Evolutionary conservation across 805 yeast species (phyloP).

Genomic region (Candida adriatica): DNA sequence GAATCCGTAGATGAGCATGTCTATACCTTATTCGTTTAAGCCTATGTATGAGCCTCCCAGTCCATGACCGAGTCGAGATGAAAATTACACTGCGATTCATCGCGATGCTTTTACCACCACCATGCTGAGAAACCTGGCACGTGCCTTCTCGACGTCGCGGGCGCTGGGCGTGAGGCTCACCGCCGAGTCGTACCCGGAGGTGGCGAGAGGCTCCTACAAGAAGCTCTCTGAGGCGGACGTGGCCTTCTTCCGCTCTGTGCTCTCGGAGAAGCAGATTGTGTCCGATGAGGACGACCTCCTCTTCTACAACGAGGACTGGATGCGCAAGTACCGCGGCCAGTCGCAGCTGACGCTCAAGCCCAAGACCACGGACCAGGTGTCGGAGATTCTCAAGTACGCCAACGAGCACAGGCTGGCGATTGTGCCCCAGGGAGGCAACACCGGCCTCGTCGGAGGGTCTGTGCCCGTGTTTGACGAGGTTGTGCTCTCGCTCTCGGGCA

Average conservation of each 20-base stretch:
- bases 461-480: slow-evolving; percentile 90
- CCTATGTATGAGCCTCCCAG: too few species aligned
- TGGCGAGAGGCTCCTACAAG: slow-evolving; percentile 49
- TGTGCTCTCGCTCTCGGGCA: slow-evolving; percentile 56
- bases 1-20: too few species aligned
- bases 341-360: slow-evolving; percentile 79
- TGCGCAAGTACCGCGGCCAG: slow-evolving; percentile 89
- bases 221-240: slow-evolving; percentile 51
- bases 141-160: too few species aligned
- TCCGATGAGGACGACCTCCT: slow-evolving; percentile 58
- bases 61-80: too few species aligned
- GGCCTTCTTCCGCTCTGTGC: slow-evolving; percentile 48
- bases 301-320: slow-evolving; percentile 85
- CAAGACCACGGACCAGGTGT: slow-evolving; percentile 68
- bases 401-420: slow-evolving; percentile 71
- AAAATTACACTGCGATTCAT: too few species aligned
- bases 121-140: too few species aligned
- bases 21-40: too few species aligned
- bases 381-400: slow-evolving; percentile 72
- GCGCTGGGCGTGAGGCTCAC: slow-evolving; percentile 40
- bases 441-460: slow-evolving; percentile 94
- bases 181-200: slow-evolving; percentile 58
- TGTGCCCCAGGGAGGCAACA: slow-evolving; percentile 97
- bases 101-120: too few species aligned
- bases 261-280: slow-evolving; percentile 42